Base-by-base conservation (phyloP, 495 filamentous ascomycete species). In the Penicillium canescens region DNA sequence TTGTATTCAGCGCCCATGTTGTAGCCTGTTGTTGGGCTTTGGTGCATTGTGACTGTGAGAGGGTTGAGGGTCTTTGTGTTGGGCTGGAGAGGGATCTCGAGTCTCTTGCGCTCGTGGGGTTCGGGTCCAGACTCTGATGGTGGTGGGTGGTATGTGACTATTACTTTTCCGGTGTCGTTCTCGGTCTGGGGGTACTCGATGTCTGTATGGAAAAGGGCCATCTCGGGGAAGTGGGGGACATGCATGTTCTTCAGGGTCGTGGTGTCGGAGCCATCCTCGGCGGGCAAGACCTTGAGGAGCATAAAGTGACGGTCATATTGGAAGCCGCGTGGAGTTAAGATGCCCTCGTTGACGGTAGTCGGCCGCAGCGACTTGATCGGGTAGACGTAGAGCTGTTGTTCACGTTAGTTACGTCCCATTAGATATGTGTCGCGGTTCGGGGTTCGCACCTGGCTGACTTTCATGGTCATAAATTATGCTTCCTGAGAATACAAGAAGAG, bases 331-430 rank as follows among this genome's bases (percentile, higher is more conserved):
- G 77, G 68, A 2, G 84, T 85, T 33, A 92, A 63, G 6, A 70
- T 54, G 10, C 87, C 79, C 18, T 74, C 61, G 3, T 71, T 40
- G 34, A 96, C 66, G 23, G 78, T 51, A 26, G 89, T 81, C 5
- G 80, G 84, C 5, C 87, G 83, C 1, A 96, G 79, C 3, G 86
- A 91, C 63, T 96, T 97, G 74, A 97, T 89, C 50, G 92, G 91
- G 65, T 96, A 95, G 38, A 89, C 78, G 71, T 90, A 94, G 31
- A 97, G 78, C 87, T 94, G 61, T 42, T 94, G 61, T 42, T 6
- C 12, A 49, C n/a, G 34, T 40, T 38, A 42, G 36, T 43, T 39
- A 6, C 41, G 38, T 35, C 20, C 8, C 13, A 3, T 13, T 12
- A 13, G 9, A 26, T 23, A 26, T 18, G 21, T 9, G 7, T 18